These are phyloP conservation scores for Pleurotus cornucopiae DNA, from an alignment of 768 basidiomycete genomes.

Conservation along the genomic window DNA sequence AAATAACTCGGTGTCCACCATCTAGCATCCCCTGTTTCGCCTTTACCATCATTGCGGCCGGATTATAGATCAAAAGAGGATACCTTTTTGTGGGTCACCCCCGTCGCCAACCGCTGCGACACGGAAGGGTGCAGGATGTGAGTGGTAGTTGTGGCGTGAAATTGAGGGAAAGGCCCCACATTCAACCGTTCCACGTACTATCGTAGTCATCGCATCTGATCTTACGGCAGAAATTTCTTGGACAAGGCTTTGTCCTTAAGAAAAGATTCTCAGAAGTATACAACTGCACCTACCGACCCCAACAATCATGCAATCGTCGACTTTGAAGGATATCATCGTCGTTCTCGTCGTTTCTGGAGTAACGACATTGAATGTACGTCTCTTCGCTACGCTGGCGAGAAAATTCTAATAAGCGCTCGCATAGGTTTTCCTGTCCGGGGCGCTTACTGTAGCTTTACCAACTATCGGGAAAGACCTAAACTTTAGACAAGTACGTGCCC, in stretches of 20 bases:
- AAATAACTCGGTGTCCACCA: too few relatives aligned
- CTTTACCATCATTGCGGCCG: too few relatives aligned
- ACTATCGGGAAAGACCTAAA: conserved; percentile 21
- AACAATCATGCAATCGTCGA: conserved; percentile 3
- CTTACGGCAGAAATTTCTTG: not conserved
- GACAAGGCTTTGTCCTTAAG: not conserved
- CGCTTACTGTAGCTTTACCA: conserved; percentile 21
- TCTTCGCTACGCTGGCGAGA: not conserved
- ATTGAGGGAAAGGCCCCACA: not conserved
- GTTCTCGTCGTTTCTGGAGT: conserved; percentile 19
- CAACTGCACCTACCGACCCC: not conserved
- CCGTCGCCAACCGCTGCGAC: not conserved
- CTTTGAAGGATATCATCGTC: conserved; percentile 14
- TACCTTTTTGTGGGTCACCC: not conserved
- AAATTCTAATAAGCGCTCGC: not conserved
- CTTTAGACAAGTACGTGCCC: conserved; percentile 15
- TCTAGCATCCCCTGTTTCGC: too few relatives aligned
- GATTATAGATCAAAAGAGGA: too few relatives aligned
- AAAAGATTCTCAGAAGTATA: not conserved
- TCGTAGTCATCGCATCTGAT: not conserved
- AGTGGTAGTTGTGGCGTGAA: not conserved
- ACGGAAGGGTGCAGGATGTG: too few relatives aligned
- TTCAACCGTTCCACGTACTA: not conserved
- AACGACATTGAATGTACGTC: conserved; percentile 19
- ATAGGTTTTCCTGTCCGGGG: conserved; percentile 20